phyloP scores from a whole-genome alignment of 192 early-diverging fungal species.

The Borealophlyctis nickersoniae region DNA sequence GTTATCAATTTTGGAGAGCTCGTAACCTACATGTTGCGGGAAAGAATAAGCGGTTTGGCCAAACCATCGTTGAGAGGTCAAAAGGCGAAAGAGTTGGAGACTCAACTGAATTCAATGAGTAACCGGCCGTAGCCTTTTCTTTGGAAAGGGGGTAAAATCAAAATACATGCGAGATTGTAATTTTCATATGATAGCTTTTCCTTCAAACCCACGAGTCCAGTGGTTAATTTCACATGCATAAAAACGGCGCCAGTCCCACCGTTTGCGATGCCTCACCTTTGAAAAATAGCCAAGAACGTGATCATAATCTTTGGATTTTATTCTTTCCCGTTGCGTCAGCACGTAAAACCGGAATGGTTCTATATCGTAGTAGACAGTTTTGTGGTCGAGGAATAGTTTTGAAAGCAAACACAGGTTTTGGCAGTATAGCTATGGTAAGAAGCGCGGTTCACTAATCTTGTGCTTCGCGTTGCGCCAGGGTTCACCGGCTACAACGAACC shows the following conservation, averaged over 20 bases:
- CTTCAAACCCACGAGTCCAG: constrained; percentile 30
- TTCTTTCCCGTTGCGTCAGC: constrained; percentile 40
- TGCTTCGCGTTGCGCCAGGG: no score
- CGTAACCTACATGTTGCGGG: constrained; percentile 57
- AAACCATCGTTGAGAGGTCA: no score
- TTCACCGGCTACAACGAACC: constrained; percentile 35
- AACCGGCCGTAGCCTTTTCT: constrained; percentile 79
- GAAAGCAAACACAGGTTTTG: constrained; percentile 86
- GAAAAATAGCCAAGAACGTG: constrained; percentile 87
- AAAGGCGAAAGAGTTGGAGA: no score
- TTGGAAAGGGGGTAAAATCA: constrained; percentile 84
- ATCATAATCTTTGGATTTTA: constrained; percentile 31
- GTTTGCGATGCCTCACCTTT: constrained; percentile 65
- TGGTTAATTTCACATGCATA: constrained; percentile 8
- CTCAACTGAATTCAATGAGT: constrained; percentile 88
- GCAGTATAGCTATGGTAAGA: constrained; percentile 77
- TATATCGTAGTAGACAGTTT: constrained; percentile 88
- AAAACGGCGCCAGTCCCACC: no score
- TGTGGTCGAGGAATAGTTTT: constrained; percentile 92
- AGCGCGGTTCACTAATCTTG: no score
- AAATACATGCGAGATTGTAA: constrained; percentile 89
- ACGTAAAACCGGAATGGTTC: constrained; percentile 88
- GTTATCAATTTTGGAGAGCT: constrained; percentile 66
- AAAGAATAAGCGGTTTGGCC: no score
- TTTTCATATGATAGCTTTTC: constrained; percentile 81